These are phyloP conservation scores for Gossypium longicalyx DNA, from an alignment of 345 rosid species.

Conservation along the genomic window DNA sequence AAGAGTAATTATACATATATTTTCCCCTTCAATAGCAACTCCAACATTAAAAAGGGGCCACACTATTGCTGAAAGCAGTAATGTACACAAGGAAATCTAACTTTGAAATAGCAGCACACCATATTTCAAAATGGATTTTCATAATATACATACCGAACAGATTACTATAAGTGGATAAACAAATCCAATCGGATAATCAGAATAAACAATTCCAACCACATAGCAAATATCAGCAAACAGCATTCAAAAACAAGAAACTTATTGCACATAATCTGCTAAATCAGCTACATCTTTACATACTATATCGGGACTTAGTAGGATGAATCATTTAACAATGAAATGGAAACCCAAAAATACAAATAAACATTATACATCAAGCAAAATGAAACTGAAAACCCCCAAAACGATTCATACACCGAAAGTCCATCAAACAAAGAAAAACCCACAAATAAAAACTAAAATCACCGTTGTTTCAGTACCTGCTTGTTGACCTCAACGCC, in stretches of 20 bases:
- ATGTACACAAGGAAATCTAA: background rate
- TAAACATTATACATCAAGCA: no score
- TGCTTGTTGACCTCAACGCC: slow-evolving; percentile 78
- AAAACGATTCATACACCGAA: no score
- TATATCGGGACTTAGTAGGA: no score
- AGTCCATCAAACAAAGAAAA: background rate
- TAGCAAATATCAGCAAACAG: background rate
- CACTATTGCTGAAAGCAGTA: no score
- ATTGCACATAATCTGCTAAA: no score
- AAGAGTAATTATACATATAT: no score
- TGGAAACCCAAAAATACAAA: background rate
- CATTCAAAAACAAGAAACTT: background rate
- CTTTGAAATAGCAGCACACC: background rate
- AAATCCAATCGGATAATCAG: background rate
- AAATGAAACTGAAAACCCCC: no score
- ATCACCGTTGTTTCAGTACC: slow-evolving; percentile 22
- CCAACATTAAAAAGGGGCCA: background rate
- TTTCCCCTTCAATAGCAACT: background rate
- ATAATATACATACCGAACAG: background rate
- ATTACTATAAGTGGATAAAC: no score
- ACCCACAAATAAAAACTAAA: background rate
- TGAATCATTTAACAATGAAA: background rate
- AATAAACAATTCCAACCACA: background rate
- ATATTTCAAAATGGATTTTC: background rate
- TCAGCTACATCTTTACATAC: no score